Conservation (phyloP, 2,329 filamentous ascomycete genomes). For the Aspergillus ochraceoroseus region DNA sequence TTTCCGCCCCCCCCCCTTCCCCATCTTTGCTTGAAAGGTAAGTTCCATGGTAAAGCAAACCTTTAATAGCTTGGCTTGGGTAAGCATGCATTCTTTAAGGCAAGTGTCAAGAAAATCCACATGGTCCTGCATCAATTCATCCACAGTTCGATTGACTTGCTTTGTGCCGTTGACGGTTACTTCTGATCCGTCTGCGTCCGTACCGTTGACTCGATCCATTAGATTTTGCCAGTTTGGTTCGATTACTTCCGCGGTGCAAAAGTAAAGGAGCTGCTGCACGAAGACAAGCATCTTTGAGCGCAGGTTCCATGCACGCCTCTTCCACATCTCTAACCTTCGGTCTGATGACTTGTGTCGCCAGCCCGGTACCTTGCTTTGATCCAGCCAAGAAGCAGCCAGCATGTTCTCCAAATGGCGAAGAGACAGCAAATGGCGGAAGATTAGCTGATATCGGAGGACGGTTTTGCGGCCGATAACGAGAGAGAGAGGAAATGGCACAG, state of each 20-base stretch:
- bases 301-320: conserved; percentile 84
- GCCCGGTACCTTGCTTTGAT: conserved; percentile 71
- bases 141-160: conserved; percentile 71
- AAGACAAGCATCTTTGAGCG: conserved; percentile 94
- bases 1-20: no score
- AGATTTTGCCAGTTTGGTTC: conserved; percentile 95
- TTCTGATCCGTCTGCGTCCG: conserved; percentile 43
- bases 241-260: conserved; percentile 93
- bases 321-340: conserved; percentile 79
- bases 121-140: conserved; percentile 98
- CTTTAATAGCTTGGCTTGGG: conserved; percentile 87
- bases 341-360: conserved; percentile 79
- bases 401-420: conserved; percentile 84
- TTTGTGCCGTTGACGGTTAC: conserved; percentile 38
- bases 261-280: conserved; percentile 93
- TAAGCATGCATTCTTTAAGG: conserved; percentile 98
- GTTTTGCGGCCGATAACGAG: conserved; percentile 95
- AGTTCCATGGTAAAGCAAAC: no score
- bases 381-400: conserved; percentile 82
- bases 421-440: conserved; percentile 90
- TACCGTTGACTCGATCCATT: conserved; percentile 73
- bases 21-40: no score
- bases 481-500: conserved; percentile 89
- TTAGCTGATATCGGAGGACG: conserved; percentile 89
- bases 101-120: conserved; percentile 97